These are phyloP conservation scores for Globisporangium polare DNA, from an alignment of 352 stramenopile species.

Conservation along the genomic window DNA sequence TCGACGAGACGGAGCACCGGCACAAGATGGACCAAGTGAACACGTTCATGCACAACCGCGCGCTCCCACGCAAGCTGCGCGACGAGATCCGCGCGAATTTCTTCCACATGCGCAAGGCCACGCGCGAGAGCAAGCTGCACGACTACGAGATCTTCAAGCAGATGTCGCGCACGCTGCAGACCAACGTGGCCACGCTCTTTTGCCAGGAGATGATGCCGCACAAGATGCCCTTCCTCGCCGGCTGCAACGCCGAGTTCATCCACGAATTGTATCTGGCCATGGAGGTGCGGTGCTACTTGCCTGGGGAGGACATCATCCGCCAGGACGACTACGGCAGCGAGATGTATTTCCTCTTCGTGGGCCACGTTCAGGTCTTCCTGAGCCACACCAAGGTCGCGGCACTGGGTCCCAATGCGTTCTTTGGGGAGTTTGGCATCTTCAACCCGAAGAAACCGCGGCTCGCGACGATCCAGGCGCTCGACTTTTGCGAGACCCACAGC, in stretches of 20 bases:
- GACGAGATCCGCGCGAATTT: constrained; percentile 80
- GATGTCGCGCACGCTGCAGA: constrained; percentile 70
- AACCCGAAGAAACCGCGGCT: constrained; percentile 62
- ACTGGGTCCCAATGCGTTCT: constrained; percentile 67
- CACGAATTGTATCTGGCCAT: constrained; percentile 77
- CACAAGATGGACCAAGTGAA: constrained; percentile 80
- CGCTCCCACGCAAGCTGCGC: constrained; percentile 54
- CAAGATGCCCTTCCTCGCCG: constrained; percentile 64
- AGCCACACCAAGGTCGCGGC: constrained; percentile 57
- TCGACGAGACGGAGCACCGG: constrained; percentile 57
- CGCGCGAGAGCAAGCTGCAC: constrained; percentile 62
- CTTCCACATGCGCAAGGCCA: constrained; percentile 73
- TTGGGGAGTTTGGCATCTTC: constrained; percentile 79
- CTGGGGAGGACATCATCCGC: constrained; percentile 72
- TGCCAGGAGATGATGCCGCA: constrained; percentile 70
- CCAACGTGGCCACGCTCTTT: constrained; percentile 65
- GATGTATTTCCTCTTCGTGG: constrained; percentile 80
- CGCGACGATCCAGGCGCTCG: constrained; percentile 71
- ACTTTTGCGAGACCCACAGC: constrained; percentile 79
- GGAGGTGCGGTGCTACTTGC: constrained; percentile 67
- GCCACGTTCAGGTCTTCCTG: constrained; percentile 69
- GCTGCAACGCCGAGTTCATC: constrained; percentile 75
- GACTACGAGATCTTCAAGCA: constrained; percentile 62
- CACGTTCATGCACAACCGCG: constrained; percentile 64
- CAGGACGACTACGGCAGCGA: constrained; percentile 80